These are phyloP conservation scores for Hypoxylon sp. DNA, from an alignment of 2,329 filamentous ascomycete species.

Conservation along the genomic window DNA sequence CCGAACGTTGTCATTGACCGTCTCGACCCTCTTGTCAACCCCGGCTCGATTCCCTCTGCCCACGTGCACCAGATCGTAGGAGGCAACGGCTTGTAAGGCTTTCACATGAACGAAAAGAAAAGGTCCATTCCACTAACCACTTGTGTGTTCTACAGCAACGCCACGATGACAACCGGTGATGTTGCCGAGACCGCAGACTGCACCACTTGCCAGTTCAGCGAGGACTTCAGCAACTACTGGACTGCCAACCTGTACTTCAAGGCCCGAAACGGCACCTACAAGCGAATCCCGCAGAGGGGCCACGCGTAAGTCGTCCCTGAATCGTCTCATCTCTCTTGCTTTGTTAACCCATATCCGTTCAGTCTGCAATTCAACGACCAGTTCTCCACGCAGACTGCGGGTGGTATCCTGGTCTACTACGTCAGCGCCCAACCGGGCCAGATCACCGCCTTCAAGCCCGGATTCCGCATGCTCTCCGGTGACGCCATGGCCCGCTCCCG, in stretches of 20 bases:
- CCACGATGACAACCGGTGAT: conserved; percentile 51
- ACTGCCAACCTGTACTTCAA: conserved; percentile 48
- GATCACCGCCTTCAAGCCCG: conserved; percentile 57
- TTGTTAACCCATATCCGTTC: conserved; percentile 19
- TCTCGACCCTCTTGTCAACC: conserved; percentile 49
- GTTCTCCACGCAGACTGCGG: conserved; percentile 53
- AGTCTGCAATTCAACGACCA: conserved; percentile 52
- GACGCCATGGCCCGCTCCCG: conserved; percentile 50
- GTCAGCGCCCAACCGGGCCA: conserved; percentile 52
- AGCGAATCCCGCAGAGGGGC: conserved; percentile 53
- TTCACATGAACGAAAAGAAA: too few relatives aligned
- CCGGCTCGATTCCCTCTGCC: conserved; percentile 57
- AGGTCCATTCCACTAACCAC: too few relatives aligned
- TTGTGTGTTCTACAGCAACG: too few relatives aligned
- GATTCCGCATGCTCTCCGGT: conserved; percentile 59
- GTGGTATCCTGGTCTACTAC: conserved; percentile 58
- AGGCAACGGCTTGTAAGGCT: conserved; percentile 55
- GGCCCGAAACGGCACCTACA: conserved; percentile 45
- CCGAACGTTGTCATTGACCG: conserved; percentile 60
- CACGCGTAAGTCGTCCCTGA: conserved; percentile 61
- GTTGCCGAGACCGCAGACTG: conserved; percentile 50
- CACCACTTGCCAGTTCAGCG: conserved; percentile 52
- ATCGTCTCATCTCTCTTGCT: neutral
- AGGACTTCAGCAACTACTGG: conserved; percentile 48
- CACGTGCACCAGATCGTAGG: conserved; percentile 68